A percentile compares a stretch with the other conserved stretches of the same genome.
These are phyloP conservation scores for Pseudogymnoascus sp. DNA, from an alignment of 2,329 filamentous ascomycete species.

Conservation along the genomic window DNA sequence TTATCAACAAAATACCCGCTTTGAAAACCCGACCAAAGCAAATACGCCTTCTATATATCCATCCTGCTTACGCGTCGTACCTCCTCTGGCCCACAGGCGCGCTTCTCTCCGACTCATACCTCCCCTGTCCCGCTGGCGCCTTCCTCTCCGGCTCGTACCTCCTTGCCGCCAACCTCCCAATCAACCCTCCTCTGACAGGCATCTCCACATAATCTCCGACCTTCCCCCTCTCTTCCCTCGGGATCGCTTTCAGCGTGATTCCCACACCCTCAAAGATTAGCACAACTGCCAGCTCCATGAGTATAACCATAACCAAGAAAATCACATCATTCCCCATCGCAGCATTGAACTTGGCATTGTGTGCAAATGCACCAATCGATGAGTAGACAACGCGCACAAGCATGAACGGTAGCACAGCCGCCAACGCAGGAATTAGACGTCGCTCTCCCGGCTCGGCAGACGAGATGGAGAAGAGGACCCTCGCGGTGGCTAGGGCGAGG, in stretches of 20 bases:
- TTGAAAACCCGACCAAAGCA: neutral
- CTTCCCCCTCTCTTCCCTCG: conserved; percentile 7
- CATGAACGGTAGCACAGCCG: conserved; percentile 39
- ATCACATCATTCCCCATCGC: conserved; percentile 25
- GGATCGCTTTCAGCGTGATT: conserved; percentile 29
- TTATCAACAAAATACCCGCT: neutral
- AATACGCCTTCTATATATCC: neutral
- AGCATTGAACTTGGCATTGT: no score
- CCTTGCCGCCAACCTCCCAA: neutral
- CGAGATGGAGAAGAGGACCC: conserved; percentile 27
- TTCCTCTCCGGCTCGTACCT: neutral
- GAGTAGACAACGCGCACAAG: conserved; percentile 42
- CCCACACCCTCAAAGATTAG: conserved; percentile 35
- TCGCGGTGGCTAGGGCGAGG: conserved; percentile 28
- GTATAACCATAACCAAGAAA: conserved; percentile 38
- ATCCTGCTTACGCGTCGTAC: neutral
- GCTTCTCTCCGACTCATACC: neutral
- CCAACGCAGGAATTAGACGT: conserved; percentile 37
- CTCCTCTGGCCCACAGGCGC: neutral
- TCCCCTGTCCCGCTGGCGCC: neutral
- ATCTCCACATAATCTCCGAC: neutral
- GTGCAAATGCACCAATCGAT: conserved; percentile 33
- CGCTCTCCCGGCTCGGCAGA: conserved; percentile 37
- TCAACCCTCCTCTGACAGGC: neutral
- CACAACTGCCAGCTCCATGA: conserved; percentile 43